Percentiles rank a stretch among this genome's conserved stretches.
phyloP scores from a whole-genome alignment of 1,284 basidiomycete genomes.

The Puccinia horiana region DNA sequence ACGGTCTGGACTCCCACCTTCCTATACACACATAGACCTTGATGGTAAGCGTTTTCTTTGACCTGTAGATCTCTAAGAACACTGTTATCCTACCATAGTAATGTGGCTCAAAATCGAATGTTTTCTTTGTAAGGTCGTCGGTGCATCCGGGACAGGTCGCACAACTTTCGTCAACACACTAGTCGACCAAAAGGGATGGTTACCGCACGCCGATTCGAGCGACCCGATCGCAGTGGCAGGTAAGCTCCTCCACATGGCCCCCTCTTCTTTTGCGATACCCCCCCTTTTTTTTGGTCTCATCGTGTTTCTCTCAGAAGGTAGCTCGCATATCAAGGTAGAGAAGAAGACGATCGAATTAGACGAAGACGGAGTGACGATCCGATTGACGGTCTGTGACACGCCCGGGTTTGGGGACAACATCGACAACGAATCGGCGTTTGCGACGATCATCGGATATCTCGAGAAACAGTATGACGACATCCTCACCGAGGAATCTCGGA shows the following conservation, averaged over 20 bases:
- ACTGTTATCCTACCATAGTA: too few relatives aligned
- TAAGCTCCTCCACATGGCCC: too few relatives aligned
- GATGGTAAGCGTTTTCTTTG: constrained; percentile 29
- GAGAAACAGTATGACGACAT: constrained; percentile 99
- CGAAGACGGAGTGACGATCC: constrained; percentile 96
- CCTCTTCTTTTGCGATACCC: too few relatives aligned
- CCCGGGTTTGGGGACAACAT: constrained; percentile 99
- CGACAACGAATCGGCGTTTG: constrained; percentile 85
- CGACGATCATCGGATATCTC: constrained; percentile 81
- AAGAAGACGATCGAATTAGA: constrained; percentile 71
- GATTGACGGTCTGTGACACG: constrained; percentile 96
- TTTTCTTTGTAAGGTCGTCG: constrained; percentile 58
- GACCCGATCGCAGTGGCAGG: constrained; percentile 46
- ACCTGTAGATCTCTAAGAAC: not conserved
- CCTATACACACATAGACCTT: constrained; percentile 24
- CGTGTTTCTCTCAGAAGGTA: constrained; percentile 51
- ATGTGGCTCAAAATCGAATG: not conserved
- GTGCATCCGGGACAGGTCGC: constrained; percentile 91
- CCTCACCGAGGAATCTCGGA: constrained; percentile 95
- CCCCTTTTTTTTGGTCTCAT: too few relatives aligned
- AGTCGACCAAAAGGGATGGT: constrained; percentile 49
- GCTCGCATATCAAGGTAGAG: constrained; percentile 57
- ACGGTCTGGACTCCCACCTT: not conserved
- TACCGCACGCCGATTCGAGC: constrained; percentile 41
- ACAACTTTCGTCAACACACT: constrained; percentile 98